Evolutionary conservation across 2,329 filamentous ascomycete genomes (phyloP).

Genomic region (Tolypocladium guangdongense): DNA sequence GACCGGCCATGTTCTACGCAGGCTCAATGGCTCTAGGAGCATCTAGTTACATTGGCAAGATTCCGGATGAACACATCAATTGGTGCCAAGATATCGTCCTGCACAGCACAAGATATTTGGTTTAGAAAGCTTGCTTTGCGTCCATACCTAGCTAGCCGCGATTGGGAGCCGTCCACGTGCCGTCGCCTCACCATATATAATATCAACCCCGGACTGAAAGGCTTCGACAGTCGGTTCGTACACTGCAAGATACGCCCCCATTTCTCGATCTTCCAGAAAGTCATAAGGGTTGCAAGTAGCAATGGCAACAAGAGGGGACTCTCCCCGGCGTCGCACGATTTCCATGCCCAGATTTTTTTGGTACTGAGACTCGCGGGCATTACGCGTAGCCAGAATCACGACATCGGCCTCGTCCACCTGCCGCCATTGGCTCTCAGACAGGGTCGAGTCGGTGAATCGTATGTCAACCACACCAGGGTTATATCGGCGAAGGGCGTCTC

Average conservation of each 20-base stretch:
- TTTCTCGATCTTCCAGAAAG: conserved; percentile 10
- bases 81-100: too few species aligned
- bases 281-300: conserved; percentile 16
- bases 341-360: conserved; percentile 11
- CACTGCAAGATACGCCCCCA: conserved; percentile 12
- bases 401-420: conserved; percentile 10
- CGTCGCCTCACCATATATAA: conserved; percentile 8
- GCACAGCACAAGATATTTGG: too few species aligned
- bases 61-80: too few species aligned
- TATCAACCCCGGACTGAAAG: conserved; percentile 9
- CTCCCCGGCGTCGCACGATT: conserved; percentile 6
- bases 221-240: conserved; percentile 16
- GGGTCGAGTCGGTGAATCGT: conserved; percentile 9
- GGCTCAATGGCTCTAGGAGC: too few species aligned
- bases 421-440: conserved; percentile 9
- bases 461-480: conserved; percentile 8
- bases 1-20: too few species aligned
- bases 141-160: too few species aligned
- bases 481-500: conserved; percentile 8
- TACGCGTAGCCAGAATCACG: conserved; percentile 14
- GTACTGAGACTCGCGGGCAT: conserved; percentile 13
- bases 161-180: background rate
- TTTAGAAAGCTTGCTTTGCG: too few species aligned
- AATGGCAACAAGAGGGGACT: conserved; percentile 7
- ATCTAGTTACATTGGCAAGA: too few species aligned